These are phyloP conservation scores for Komagataella populi DNA, from an alignment of 805 yeast species.

Conservation along the genomic window DNA sequence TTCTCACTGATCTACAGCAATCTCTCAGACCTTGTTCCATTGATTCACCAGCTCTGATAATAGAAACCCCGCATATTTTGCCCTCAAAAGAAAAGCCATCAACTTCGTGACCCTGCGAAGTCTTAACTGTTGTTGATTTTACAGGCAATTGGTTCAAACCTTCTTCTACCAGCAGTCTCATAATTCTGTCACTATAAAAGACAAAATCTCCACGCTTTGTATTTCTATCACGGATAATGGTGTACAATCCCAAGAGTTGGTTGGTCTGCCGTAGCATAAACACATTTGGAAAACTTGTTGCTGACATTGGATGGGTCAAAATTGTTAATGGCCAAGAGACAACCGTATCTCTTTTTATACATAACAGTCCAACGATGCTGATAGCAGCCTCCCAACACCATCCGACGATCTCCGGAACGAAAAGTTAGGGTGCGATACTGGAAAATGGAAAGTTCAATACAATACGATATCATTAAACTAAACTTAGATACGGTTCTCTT, in stretches of 20 bases:
- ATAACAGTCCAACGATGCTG: background rate
- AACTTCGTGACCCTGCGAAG: constrained; percentile 63
- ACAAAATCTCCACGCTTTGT: constrained; percentile 89
- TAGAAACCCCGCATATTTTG: constrained; percentile 94
- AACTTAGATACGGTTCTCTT: background rate
- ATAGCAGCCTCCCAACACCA: background rate
- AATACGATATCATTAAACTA: background rate
- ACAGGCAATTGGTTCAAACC: constrained; percentile 93
- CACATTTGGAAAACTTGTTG: constrained; percentile 30
- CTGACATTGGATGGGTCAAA: background rate
- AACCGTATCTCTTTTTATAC: background rate
- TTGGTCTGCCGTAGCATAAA: constrained; percentile 73
- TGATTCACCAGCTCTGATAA: constrained; percentile 96
- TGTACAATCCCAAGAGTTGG: constrained; percentile 74
- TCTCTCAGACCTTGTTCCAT: constrained; percentile 98
- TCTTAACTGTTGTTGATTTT: constrained; percentile 46
- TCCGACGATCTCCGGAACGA: background rate
- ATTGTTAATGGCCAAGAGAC: background rate
- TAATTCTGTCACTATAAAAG: constrained; percentile 90
- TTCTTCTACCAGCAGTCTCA: constrained; percentile 85
- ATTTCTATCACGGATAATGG: constrained; percentile 67
- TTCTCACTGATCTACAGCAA: constrained; percentile 91
- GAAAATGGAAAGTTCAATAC: background rate
- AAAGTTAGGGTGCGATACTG: background rate
- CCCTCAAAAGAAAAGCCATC: constrained; percentile 78